Base-by-base conservation (phyloP, 2,329 filamentous ascomycete genomes). In the Venturia oleaginea region DNA sequence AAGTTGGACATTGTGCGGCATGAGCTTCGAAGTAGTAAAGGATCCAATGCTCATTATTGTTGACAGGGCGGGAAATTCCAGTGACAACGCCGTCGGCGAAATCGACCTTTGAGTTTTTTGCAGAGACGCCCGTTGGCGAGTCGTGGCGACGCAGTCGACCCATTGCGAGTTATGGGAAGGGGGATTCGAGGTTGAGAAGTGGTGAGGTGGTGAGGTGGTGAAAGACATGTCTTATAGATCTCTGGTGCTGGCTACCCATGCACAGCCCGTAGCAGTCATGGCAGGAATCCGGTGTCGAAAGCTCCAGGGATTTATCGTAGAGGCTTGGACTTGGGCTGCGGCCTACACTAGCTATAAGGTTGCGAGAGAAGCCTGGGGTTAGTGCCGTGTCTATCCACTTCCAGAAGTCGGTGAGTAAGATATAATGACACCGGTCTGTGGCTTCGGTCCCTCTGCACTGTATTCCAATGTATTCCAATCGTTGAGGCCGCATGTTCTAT, bases 11-110 rank as follows among this genome's bases (percentile, higher is more conserved):
- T 37, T 62, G 22, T 38, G 34, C 59, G 22, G 64, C 64, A 34
- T 65, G 64, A 22, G 32, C 48, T 34, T 65, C 64, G 37, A 65
- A 65, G 59, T 62, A 65, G 37, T 65, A 62, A 34, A 63, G 30
- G 37, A 32, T 55, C 64, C 64, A 62, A 34, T 62, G 59, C 37
- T 65, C 64, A 11, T 65, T 46, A 30, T 59, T 55, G 15, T 40
- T 30, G n/a, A 63, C 22, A 8, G 64, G 64, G 22, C 64, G 37
- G 6, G 40, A 62, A 22, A 65, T 38, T 40, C 59, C 59, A 57
- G 64, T 65, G 24, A 65, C 64, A n/a, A 51, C 22, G 46, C 10
- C 27, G 27, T 37, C 37, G 32, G 63, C 63, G 48, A 64, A 64
- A 22, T 40, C 63, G 32, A 64, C 63, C 40, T 64, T 64, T n/a